phyloP scores from a whole-genome alignment of 225 moss, liverwort and hornwort genomes.

The Climacium dendroides region DNA sequence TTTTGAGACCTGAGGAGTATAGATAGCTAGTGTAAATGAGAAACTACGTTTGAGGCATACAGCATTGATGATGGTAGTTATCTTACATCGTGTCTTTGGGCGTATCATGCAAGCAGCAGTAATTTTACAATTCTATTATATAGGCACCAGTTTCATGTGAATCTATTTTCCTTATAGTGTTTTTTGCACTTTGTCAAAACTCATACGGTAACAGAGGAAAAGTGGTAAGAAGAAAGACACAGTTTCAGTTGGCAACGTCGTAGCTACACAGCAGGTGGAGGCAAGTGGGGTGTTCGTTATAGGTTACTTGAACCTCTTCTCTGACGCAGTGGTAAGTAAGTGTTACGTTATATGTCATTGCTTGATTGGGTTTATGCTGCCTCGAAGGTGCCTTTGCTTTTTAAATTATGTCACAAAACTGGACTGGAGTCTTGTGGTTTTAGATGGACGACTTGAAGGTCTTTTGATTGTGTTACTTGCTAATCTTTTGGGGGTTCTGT shows the following conservation, averaged over 20 bases:
- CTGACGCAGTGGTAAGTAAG: slow-evolving; percentile 66
- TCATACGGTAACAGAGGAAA: slow-evolving; percentile 21
- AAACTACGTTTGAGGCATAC: neutral
- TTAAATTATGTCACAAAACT: neutral
- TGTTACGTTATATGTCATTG: neutral
- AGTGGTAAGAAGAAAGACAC: slow-evolving; percentile 20
- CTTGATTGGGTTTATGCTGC: neutral
- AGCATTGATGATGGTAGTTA: neutral
- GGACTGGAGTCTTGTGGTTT: neutral
- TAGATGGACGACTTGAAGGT: neutral
- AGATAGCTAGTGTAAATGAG: neutral
- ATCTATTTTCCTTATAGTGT: neutral
- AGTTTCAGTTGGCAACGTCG: neutral
- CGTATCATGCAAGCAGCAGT: neutral
- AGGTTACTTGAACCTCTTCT: slow-evolving; percentile 92
- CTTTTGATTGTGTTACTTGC: neutral
- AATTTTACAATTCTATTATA: neutral
- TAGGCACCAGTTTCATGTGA: neutral
- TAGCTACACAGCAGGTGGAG: slow-evolving; percentile 5
- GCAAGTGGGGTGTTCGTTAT: slow-evolving; percentile 34
- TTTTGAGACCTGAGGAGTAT: neutral
- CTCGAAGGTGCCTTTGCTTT: neutral
- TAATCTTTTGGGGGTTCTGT: neutral
- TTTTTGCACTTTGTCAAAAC: neutral
- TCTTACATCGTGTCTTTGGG: neutral